phyloP scores from a whole-genome alignment of 129 eudicot genomes.

The Ambrosia artemisiifolia region DNA sequence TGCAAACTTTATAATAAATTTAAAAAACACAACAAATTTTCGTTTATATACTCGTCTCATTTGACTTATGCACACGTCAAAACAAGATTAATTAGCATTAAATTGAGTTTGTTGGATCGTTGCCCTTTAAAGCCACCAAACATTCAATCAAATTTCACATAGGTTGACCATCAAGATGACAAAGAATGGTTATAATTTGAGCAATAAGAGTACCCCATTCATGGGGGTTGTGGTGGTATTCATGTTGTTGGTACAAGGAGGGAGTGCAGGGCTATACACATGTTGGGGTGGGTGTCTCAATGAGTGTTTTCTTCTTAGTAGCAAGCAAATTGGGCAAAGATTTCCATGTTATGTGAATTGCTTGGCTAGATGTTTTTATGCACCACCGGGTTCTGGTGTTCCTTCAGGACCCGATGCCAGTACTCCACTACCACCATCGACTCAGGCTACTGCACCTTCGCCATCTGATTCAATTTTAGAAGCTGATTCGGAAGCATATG shows the following conservation, averaged over 20 bases:
- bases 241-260: conserved; percentile 21
- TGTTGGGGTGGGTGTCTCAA: conserved; percentile 35
- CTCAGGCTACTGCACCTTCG: not conserved
- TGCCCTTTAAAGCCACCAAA: not conserved
- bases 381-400: not conserved
- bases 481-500: not conserved
- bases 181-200: conserved; percentile 8
- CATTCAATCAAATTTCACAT: not conserved
- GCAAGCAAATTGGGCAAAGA: not conserved
- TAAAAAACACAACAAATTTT: not conserved
- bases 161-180: conserved; percentile 10
- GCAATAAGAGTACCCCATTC: not conserved
- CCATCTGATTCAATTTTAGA: conserved; percentile 15
- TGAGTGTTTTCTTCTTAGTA: conserved; percentile 17
- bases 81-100: conserved; percentile 13
- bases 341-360: conserved; percentile 27
- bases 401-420: not conserved
- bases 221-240: conserved; percentile 7
- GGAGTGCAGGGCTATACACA: conserved; percentile 15
- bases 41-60: not conserved
- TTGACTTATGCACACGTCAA: not conserved
- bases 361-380: conserved; percentile 13
- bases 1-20: not conserved
- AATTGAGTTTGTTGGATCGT: conserved; percentile 10
- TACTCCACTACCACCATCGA: not conserved